Base-by-base conservation (phyloP, 768 basidiomycete genomes). In the Boletus barrowsii region DNA sequence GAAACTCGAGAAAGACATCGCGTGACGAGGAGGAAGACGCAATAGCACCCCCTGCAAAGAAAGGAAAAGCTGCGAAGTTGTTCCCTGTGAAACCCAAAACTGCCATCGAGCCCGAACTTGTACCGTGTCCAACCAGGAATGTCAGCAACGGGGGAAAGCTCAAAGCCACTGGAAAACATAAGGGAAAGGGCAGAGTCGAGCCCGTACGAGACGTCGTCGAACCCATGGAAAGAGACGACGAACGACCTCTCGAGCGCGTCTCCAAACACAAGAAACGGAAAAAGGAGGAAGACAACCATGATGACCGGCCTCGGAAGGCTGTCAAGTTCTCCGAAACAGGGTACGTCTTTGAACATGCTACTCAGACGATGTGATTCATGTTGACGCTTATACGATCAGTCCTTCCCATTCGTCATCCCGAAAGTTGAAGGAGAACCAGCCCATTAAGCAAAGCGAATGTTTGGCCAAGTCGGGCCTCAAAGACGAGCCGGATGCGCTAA, bases 341-440 rank as follows among this genome's bases (percentile, higher is more conserved):
- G 68, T 68, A 37, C 10, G 65, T 59, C 24, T 7, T 40, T 37
- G 11, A 10, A n/a, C n/a, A 26, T 47, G 4, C 7, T 10, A 22
- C 6, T 29, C 1, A 1, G 13, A 4, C 9, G 11, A 29, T 14
- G 8, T 9, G 24, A 30, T 36, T 26, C 20, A 26, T 3, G 1
- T 30, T 56, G 46, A 55, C 18, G 2, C 18, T 24, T 10, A 10
- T 14, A 1, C 17, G 2, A 29, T 32, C 39, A 62, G 68, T 13
- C 44, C 45, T 46, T 22, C 37, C 8, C 54, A 55, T n/a, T 42
- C 47, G 10, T 61, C 61, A 1, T 71, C 68, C 36, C 68, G 62
- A 41, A 69, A 68, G 53, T 58, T 68, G n/a, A 75, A 76, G 55
- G 74, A 75, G 45, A 75, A 75, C 40, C 40, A 58, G 29, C 18